A percentile compares a stretch with the other conserved stretches of the same genome.
These are phyloP conservation scores for Nothomitra cinnamomea DNA, from an alignment of 2,329 filamentous ascomycete genomes.

Conservation along the genomic window DNA sequence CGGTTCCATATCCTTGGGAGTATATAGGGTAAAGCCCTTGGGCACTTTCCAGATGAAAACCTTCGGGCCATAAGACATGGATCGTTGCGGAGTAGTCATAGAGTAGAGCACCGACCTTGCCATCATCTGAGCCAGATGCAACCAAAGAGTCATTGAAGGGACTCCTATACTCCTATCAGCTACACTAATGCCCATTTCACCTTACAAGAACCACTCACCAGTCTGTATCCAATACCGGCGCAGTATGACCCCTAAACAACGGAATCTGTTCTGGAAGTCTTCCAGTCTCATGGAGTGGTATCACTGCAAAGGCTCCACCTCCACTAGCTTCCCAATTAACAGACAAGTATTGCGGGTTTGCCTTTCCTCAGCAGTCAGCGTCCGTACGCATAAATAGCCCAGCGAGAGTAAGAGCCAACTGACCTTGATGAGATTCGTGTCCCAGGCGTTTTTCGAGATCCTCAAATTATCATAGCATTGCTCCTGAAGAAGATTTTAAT, in stretches of 20 bases:
- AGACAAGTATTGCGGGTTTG: conserved; percentile 85
- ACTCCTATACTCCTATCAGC: conserved; percentile 40
- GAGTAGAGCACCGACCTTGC: conserved; percentile 39
- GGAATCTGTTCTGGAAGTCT: conserved; percentile 86
- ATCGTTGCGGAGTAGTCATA: neutral
- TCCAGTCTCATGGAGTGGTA: conserved; percentile 76
- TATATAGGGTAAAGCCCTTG: conserved; percentile 66
- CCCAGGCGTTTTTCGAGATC: conserved; percentile 97
- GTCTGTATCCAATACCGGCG: conserved; percentile 90
- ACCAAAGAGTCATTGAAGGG: conserved; percentile 91
- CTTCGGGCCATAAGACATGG: conserved; percentile 15
- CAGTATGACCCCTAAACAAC: conserved; percentile 89
- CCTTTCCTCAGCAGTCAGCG: conserved; percentile 32
- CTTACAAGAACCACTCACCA: conserved; percentile 40
- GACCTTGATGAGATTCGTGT: conserved; percentile 96
- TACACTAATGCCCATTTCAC: neutral
- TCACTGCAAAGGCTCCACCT: conserved; percentile 90
- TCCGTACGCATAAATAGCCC: neutral
- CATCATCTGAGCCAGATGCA: conserved; percentile 89
- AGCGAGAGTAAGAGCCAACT: conserved; percentile 16
- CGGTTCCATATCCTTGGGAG: conserved; percentile 66
- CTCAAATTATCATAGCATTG: conserved; percentile 97
- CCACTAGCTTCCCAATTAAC: conserved; percentile 98
- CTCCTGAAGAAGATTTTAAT: conserved; percentile 36
- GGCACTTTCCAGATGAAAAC: conserved; percentile 95